These are phyloP conservation scores for Hibiscus tridactylites DNA, from an alignment of 345 rosid species.

Conservation along the genomic window DNA sequence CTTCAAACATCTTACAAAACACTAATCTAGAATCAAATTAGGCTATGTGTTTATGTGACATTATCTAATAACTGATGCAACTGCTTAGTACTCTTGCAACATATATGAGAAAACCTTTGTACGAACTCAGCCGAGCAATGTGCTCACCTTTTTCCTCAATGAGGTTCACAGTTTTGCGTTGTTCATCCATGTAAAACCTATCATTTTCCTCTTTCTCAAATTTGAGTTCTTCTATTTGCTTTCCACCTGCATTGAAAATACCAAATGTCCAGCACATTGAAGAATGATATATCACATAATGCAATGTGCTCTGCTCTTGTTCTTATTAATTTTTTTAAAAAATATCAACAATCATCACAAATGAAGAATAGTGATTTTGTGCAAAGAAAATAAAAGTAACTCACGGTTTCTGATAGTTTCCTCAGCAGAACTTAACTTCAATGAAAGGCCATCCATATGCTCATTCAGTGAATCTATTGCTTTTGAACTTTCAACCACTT, in stretches of 20 bases:
- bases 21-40: neutral
- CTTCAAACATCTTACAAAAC: slow-evolving; percentile 2
- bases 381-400: slow-evolving; percentile 13
- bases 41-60: neutral
- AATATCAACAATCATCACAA: slow-evolving; percentile 2
- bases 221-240: slow-evolving; percentile 58
- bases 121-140: neutral
- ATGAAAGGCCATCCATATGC: slow-evolving; percentile 33
- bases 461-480: slow-evolving; percentile 40
- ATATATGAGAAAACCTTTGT: neutral
- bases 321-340: neutral
- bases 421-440: slow-evolving; percentile 41
- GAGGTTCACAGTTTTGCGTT: slow-evolving; percentile 32
- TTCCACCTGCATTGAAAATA: slow-evolving; percentile 43
- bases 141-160: slow-evolving; percentile 58
- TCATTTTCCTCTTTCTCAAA: slow-evolving; percentile 46
- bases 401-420: slow-evolving; percentile 47
- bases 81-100: neutral
- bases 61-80: neutral
- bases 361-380: neutral
- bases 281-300: slow-evolving; percentile 3
- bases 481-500: slow-evolving; percentile 31
- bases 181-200: slow-evolving; percentile 41
- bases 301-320: neutral
- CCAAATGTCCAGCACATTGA: neutral